phyloP scores from a whole-genome alignment of 371 early-diverging fungal species.

The Zychaea mexicana region DNA sequence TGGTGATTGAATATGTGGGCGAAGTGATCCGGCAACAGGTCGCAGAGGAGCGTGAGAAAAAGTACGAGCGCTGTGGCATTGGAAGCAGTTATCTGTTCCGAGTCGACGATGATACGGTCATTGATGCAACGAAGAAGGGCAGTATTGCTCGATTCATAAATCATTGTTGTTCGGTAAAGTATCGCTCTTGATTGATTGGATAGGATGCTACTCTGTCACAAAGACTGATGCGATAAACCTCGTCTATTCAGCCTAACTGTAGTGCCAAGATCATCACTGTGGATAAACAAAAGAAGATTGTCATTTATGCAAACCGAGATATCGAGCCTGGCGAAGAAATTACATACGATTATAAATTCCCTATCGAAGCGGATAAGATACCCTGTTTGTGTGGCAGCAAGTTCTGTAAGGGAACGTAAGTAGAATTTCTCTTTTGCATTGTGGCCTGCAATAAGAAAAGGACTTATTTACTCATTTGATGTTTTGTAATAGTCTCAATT shows the following conservation, averaged over 20 bases:
- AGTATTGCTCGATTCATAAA: constrained; percentile 98
- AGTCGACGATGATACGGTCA: constrained; percentile 93
- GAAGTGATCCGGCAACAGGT: constrained; percentile 95
- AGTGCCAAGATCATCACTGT: constrained; percentile 90
- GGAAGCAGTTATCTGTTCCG: constrained; percentile 96
- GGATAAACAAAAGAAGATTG: constrained; percentile 89
- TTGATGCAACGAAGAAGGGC: constrained; percentile 98
- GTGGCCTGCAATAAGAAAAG: no score
- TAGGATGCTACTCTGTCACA: no score
- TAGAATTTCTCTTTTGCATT: background rate
- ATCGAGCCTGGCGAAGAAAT: constrained; percentile 96
- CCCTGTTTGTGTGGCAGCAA: constrained; percentile 92
- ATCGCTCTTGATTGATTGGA: background rate
- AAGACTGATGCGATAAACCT: no score
- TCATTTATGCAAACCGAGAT: constrained; percentile 88
- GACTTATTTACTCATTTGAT: no score
- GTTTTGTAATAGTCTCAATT: no score
- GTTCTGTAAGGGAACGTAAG: constrained; percentile 79
- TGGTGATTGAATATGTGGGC: constrained; percentile 99
- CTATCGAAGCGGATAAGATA: constrained; percentile 90
- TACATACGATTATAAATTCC: constrained; percentile 99
- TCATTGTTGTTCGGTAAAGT: constrained; percentile 91
- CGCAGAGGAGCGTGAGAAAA: constrained; percentile 93
- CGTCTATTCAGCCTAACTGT: constrained; percentile 92
- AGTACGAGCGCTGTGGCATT: constrained; percentile 90